Conservation (phyloP, 2,329 filamentous ascomycete genomes). For the Chaetomium globosum region DNA sequence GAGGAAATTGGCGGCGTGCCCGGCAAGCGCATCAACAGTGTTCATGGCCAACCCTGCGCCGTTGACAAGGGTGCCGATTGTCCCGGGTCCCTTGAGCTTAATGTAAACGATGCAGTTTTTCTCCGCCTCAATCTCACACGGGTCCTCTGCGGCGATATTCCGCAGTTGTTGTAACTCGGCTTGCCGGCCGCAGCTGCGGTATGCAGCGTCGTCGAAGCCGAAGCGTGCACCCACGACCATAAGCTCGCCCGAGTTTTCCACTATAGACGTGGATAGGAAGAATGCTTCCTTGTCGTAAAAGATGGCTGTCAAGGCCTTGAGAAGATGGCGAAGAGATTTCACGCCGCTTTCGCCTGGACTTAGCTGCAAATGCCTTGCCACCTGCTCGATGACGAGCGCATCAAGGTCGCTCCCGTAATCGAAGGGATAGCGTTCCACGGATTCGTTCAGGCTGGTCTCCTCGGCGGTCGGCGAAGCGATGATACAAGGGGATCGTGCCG, state of each 20-base stretch:
- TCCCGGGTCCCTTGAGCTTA: conserved; percentile 56
- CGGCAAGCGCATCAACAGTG: conserved; percentile 78
- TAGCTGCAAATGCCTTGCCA: conserved; percentile 58
- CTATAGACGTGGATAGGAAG: conserved; percentile 47
- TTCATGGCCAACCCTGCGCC: conserved; percentile 91
- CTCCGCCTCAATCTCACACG: conserved; percentile 46
- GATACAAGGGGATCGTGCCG: conserved; percentile 63
- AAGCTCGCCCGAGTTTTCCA: conserved; percentile 31
- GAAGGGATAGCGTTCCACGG: conserved; percentile 62
- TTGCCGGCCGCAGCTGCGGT: conserved; percentile 44
- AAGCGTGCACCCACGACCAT: conserved; percentile 48
- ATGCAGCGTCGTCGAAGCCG: conserved; percentile 53
- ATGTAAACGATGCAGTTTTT: conserved; percentile 79
- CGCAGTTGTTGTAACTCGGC: conserved; percentile 45
- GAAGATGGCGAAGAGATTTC: conserved; percentile 50
- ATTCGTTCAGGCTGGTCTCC: conserved; percentile 38
- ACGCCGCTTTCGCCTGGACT: conserved; percentile 46
- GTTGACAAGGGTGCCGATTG: conserved; percentile 83
- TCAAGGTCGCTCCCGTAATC: conserved; percentile 56
- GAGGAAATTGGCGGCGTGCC: conserved; percentile 77
- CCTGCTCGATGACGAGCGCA: conserved; percentile 45
- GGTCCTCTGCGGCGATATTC: conserved; percentile 42
- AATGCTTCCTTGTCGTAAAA: conserved; percentile 54
- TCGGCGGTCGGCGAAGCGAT: conserved; percentile 58
- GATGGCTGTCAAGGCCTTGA: conserved; percentile 56